phyloP scores from a whole-genome alignment of 2,329 filamentous ascomycete genomes.

The Cadophora gregata region DNA sequence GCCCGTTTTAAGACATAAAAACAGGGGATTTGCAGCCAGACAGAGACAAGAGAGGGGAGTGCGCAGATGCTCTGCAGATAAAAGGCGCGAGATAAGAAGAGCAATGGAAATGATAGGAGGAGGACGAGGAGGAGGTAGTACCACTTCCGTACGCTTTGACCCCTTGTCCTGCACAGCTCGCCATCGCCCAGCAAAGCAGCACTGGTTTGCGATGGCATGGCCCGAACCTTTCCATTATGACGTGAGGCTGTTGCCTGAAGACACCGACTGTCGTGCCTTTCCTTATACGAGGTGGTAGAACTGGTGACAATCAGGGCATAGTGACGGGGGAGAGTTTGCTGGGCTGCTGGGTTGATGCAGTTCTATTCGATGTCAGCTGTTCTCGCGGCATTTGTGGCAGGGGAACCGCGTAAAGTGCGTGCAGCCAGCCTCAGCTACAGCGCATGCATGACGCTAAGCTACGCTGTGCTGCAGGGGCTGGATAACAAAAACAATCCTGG shows the following conservation, averaged over 20 bases:
- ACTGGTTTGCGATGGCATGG: constrained; percentile 5
- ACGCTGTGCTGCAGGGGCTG: not conserved
- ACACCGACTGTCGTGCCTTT: not conserved
- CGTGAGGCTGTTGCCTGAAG: constrained; percentile 20
- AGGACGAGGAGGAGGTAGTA: not conserved
- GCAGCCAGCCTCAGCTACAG: constrained; percentile 4
- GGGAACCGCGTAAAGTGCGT: constrained; percentile 38
- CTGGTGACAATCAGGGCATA: constrained; percentile 31
- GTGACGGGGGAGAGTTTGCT: constrained; percentile 6
- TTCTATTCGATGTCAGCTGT: constrained; percentile 29
- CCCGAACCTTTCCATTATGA: not conserved
- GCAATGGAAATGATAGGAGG: constrained; percentile 13
- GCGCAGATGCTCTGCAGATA: constrained; percentile 16
- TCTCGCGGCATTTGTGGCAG: constrained; percentile 13
- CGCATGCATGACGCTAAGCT: constrained; percentile 33
- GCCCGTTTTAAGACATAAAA: not conserved
- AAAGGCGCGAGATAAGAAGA: constrained; percentile 24
- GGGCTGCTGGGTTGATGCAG: constrained; percentile 25
- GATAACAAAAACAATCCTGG: not conserved
- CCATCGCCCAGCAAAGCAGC: not conserved
- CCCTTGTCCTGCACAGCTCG: not conserved
- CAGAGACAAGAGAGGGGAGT: not conserved
- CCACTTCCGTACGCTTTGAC: not conserved
- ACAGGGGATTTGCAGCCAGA: not conserved
- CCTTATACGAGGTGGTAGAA: constrained; percentile 17